phyloP scores from a whole-genome alignment of 768 basidiomycete species.

The Lactarius hengduanensis region DNA sequence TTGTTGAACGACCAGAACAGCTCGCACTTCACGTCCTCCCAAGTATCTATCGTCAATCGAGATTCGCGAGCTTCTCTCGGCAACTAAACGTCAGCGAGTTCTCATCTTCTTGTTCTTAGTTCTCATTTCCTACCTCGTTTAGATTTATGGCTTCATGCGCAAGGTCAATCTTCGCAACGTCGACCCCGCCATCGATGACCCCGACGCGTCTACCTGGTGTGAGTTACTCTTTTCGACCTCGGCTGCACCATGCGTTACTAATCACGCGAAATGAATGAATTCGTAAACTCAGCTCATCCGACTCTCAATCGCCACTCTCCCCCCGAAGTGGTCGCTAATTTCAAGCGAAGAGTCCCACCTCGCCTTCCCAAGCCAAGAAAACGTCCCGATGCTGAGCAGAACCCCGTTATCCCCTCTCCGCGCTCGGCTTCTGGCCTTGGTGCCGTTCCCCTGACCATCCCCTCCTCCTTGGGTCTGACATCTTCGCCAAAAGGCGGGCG shows the following conservation, averaged over 20 bases:
- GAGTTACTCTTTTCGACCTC: conserved; percentile 39
- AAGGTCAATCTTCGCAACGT: conserved; percentile 95
- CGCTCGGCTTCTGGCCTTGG: conserved; percentile 74
- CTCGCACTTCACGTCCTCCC: conserved; percentile 93
- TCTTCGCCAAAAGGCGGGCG: conserved; percentile 56
- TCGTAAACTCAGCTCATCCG: conserved; percentile 64
- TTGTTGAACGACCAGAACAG: conserved; percentile 91
- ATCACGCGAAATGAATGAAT: conserved; percentile 21
- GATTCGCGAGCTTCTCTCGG: conserved; percentile 96
- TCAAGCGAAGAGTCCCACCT: conserved; percentile 93
- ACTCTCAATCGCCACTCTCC: conserved; percentile 89
- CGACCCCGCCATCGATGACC: conserved; percentile 92
- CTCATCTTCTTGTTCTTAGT: conserved; percentile 28
- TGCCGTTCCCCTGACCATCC: conserved; percentile 62
- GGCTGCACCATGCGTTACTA: conserved; percentile 20
- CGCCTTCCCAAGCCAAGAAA: conserved; percentile 87
- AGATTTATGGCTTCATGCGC: conserved; percentile 99
- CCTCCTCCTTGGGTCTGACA: conserved; percentile 44
- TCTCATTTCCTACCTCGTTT: conserved; percentile 29
- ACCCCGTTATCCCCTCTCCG: conserved; percentile 69
- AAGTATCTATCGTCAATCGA: conserved; percentile 91
- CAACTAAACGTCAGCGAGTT: conserved; percentile 76
- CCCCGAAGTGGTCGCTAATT: conserved; percentile 87
- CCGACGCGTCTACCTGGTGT: conserved; percentile 98
- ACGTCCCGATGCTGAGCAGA: conserved; percentile 62